These are phyloP conservation scores for Claviceps sp. DNA, from an alignment of 2,329 filamentous ascomycete species.

Conservation along the genomic window DNA sequence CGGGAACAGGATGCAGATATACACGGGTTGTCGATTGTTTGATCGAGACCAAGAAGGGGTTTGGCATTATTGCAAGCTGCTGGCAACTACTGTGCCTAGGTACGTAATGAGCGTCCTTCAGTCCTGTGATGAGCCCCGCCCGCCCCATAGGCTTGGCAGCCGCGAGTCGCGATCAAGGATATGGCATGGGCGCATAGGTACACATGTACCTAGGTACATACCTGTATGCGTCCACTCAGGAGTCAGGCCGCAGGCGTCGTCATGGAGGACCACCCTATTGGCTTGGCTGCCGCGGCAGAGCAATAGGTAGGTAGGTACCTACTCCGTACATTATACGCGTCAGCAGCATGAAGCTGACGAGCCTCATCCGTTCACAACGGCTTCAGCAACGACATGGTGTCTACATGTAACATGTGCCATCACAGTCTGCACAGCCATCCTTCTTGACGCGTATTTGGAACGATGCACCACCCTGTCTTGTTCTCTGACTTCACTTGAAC, in stretches of 20 bases:
- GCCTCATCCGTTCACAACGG: too few relatives aligned
- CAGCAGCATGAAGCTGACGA: background rate
- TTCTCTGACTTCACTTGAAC: conserved; percentile 14
- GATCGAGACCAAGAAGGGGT: conserved; percentile 2
- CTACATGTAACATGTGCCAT: background rate
- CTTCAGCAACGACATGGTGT: background rate
- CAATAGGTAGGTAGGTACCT: too few relatives aligned
- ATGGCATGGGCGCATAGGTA: too few relatives aligned
- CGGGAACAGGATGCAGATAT: background rate
- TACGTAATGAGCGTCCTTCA: background rate
- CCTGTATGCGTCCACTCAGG: too few relatives aligned
- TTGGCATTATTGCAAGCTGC: background rate
- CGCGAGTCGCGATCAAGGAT: too few relatives aligned
- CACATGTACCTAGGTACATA: too few relatives aligned
- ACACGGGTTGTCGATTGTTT: background rate
- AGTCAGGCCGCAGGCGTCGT: background rate
- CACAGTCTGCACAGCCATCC: background rate
- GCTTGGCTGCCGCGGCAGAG: conserved; percentile 4
- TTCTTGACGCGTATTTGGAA: background rate
- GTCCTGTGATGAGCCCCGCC: too few relatives aligned
- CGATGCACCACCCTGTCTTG: background rate
- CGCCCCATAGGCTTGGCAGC: too few relatives aligned
- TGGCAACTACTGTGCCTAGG: background rate
- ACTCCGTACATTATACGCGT: too few relatives aligned
- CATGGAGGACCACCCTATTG: conserved; percentile 1